phyloP scores from a whole-genome alignment of 1,139 yeast genomes.

The Petasospora rhodanensis region DNA sequence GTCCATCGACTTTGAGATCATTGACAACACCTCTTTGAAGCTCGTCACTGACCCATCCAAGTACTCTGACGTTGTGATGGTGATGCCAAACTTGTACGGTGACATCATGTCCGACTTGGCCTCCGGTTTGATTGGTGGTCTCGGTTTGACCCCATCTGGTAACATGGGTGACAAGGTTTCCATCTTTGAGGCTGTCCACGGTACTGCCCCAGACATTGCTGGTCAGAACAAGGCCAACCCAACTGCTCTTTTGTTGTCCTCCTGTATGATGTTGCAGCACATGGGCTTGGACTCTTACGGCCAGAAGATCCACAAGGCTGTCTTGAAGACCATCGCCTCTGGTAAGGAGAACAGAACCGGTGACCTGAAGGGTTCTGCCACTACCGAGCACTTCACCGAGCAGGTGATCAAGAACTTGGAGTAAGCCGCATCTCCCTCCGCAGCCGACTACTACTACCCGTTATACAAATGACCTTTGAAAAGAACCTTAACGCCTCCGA shows the following conservation, averaged over 20 bases:
- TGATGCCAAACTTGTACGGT: conserved; percentile 99
- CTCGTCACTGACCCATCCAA: conserved; percentile 85
- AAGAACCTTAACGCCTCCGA: too few species aligned
- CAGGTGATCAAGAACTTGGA: conserved; percentile 51
- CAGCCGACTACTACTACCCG: too few species aligned
- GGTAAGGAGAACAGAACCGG: conserved; percentile 93
- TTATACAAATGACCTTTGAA: too few species aligned
- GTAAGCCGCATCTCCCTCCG: too few species aligned
- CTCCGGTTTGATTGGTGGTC: conserved; percentile 96
- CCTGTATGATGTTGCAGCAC: conserved; percentile 99
- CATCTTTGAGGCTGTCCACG: conserved; percentile 98
- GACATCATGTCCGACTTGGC: conserved; percentile 96
- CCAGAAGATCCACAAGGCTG: conserved; percentile 81
- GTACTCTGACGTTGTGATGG: conserved; percentile 86
- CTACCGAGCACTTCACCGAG: conserved; percentile 85
- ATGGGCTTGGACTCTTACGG: conserved; percentile 85
- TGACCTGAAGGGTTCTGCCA: conserved; percentile 90
- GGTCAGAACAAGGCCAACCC: conserved; percentile 99
- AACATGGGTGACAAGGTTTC: conserved; percentile 98
- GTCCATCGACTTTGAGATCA: conserved; percentile 75
- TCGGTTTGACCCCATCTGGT: conserved; percentile 98
- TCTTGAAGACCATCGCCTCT: conserved; percentile 87
- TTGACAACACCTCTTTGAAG: conserved; percentile 92
- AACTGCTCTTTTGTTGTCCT: conserved; percentile 90
- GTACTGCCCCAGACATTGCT: conserved; percentile 98